Evolutionary conservation across 495 filamentous ascomycete genomes (phyloP).

Genomic region (Parmelia sp.): DNA sequence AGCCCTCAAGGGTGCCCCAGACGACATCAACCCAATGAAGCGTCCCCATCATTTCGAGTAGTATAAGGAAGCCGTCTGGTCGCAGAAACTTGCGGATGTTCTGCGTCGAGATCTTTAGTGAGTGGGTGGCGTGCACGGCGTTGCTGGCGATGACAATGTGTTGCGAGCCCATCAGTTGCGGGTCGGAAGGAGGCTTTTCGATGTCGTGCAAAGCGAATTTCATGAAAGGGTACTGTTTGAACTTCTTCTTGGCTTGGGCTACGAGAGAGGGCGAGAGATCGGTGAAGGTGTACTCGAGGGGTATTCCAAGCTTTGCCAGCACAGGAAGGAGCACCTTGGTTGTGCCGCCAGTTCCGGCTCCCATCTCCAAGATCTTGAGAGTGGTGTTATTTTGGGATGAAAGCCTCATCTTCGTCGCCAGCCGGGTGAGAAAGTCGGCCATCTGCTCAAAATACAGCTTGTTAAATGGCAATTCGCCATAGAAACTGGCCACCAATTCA

Average conservation of each 20-base stretch:
- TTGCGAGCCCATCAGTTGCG: conserved; percentile 35
- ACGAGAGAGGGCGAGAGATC: conserved; percentile 45
- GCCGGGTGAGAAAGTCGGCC: no score
- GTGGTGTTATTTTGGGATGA: conserved; percentile 26
- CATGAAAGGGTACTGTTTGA: conserved; percentile 43
- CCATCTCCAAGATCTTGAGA: conserved; percentile 42
- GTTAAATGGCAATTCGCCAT: no score
- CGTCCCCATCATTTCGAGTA: conserved; percentile 39
- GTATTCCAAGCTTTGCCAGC: conserved; percentile 33
- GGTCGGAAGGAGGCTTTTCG: conserved; percentile 32
- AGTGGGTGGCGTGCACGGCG: conserved; percentile 44
- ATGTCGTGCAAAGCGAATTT: conserved; percentile 38
- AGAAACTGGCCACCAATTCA: no score
- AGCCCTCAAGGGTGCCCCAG: conserved; percentile 47
- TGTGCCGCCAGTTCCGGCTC: conserved; percentile 22
- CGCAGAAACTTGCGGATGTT: conserved; percentile 36
- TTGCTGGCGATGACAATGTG: conserved; percentile 46
- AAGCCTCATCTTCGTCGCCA: no score
- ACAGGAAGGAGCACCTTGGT: conserved; percentile 37
- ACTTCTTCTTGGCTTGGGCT: conserved; percentile 34
- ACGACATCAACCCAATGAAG: conserved; percentile 41
- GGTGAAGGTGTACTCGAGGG: conserved; percentile 46
- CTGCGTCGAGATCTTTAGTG: conserved; percentile 28
- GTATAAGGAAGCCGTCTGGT: conserved; percentile 35
- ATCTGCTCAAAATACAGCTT: no score